Conservation (phyloP, 2,329 filamentous ascomycete species). For the Cadophora gregata region DNA sequence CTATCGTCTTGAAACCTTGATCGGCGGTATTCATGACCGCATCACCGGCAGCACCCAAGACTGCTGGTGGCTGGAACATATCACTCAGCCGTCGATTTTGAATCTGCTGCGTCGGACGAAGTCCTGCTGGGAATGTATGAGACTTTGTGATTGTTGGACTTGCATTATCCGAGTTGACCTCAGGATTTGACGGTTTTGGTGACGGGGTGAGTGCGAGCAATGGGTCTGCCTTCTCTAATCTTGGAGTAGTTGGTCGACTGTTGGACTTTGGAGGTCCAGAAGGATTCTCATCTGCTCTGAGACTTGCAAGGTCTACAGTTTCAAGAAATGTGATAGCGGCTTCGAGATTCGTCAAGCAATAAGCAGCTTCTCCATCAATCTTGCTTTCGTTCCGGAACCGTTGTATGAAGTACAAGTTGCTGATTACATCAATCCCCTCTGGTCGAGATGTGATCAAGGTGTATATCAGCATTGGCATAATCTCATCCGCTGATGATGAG, state of each 20-base stretch:
- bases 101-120: conserved; percentile 46
- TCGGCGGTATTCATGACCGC: conserved; percentile 88
- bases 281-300: conserved; percentile 79
- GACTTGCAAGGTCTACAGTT: conserved; percentile 89
- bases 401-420: conserved; percentile 94
- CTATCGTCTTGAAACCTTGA: conserved; percentile 89
- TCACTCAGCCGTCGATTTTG: conserved; percentile 83
- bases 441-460: conserved; percentile 90
- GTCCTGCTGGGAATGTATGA: conserved; percentile 39
- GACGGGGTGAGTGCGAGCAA: conserved; percentile 39
- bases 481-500: conserved; percentile 93
- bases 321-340: conserved; percentile 93
- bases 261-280: conserved; percentile 68
- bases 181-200: conserved; percentile 41
- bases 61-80: conserved; percentile 82
- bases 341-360: conserved; percentile 95
- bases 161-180: conserved; percentile 34
- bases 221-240: conserved; percentile 38
- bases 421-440: conserved; percentile 86
- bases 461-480: conserved; percentile 96
- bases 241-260: conserved; percentile 55
- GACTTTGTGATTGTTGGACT: conserved; percentile 46
- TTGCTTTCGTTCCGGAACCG: conserved; percentile 85
- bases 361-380: conserved; percentile 91
- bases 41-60: conserved; percentile 82